Evolutionary conservation across 2,329 filamentous ascomycete genomes (phyloP).

Genomic region (Chrysoporthe deuterocubensis): DNA sequence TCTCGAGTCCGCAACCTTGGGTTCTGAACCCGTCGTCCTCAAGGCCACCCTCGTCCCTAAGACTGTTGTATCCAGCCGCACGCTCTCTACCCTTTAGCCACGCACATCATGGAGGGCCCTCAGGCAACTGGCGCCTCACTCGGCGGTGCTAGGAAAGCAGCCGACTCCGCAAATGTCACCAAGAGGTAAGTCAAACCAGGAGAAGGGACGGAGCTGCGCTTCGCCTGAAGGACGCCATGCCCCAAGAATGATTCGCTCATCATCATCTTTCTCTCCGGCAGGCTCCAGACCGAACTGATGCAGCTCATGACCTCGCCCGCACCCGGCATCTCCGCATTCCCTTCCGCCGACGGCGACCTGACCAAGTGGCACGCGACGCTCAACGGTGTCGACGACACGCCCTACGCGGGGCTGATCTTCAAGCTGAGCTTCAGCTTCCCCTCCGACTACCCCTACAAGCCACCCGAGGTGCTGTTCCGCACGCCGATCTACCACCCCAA

Average conservation of each 20-base stretch:
- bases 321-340: slow-evolving; percentile 93
- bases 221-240: background rate
- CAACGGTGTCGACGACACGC: slow-evolving; percentile 86
- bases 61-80: background rate
- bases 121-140: slow-evolving; percentile 67
- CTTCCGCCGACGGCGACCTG: slow-evolving; percentile 85
- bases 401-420: slow-evolving; percentile 84
- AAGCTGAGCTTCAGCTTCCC: slow-evolving; percentile 94
- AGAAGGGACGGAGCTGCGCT: background rate
- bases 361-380: slow-evolving; percentile 95
- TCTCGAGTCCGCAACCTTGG: background rate
- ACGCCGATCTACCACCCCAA: slow-evolving; percentile 99
- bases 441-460: slow-evolving; percentile 87
- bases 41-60: background rate
- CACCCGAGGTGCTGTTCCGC: slow-evolving; percentile 93
- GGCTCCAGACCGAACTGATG: slow-evolving; percentile 97
- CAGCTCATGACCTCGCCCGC: slow-evolving; percentile 95
- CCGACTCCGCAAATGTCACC: slow-evolving; percentile 72
- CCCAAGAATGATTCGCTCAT: background rate
- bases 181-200: slow-evolving; percentile 63
- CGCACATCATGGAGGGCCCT: slow-evolving; percentile 57
- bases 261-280: slow-evolving; percentile 42
- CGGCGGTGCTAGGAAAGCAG: slow-evolving; percentile 57
- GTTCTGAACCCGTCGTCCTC: too few relatives aligned
- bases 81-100: background rate